Evolutionary conservation across 768 basidiomycete species (phyloP), one percentile per base, ranked within the genome.

Genomic region (Amanita polypyramis): DNA sequence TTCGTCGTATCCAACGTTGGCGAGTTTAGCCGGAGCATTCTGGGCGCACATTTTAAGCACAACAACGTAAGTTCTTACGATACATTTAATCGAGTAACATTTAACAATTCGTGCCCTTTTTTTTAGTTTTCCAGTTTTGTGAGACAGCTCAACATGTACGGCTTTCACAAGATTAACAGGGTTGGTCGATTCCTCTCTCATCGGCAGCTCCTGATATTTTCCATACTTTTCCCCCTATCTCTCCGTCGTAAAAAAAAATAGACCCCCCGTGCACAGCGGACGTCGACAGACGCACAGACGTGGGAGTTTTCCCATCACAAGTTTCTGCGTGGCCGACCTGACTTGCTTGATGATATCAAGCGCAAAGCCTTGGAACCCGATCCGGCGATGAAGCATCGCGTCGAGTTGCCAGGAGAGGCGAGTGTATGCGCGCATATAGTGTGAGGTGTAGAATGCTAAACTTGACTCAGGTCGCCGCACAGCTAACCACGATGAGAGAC

Each of bases 61-160:
- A 90, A 89, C 62, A 90, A 90, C 60, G 86, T 86, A 52, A 49
- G 84, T 45, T 47, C 49, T 19, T 33, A 32, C 30, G 42, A 45
- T 49, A 39, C 42, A 12, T 27, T 9, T 15, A 34, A 11, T 32
- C 15, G 38, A 32, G 12, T 7, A 17, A 36, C 20, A 21, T 27
- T 7, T 27, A 27, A 27, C 25, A 14, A 19, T 43, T 40, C 37
- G 47, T 27, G 30, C 27, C 42, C 39, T 52, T 47, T 46, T 47
- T 25, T 38, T n/a, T 58, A 95, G 82, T 95, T 96, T 63, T 90
- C 88, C 10, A 89, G 86, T 58, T 95, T 96, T 62, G 90, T 94
- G 46, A 81, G 93, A 54, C 92, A 95, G 61, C 75, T 94, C 54
- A 94, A 95, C 73, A 94, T 94, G 88, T 95, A 93, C 58, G 91